Evolutionary conservation across 202 grass and related monocot genomes (phyloP).

Genomic region (Schoenoplectus triqueter): DNA sequence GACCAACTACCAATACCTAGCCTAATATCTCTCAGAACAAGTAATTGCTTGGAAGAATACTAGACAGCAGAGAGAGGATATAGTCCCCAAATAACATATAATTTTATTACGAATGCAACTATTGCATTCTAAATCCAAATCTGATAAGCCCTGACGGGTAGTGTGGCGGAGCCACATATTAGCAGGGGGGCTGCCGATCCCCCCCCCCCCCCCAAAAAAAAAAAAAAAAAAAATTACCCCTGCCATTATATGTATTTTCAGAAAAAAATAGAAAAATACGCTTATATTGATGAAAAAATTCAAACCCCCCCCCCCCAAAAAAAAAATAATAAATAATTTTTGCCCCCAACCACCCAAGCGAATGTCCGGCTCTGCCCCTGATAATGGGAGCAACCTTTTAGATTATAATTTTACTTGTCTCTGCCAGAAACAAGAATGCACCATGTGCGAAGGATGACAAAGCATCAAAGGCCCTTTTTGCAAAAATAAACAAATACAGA

Average conservation of each 20-base stretch:
- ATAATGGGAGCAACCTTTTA: background rate
- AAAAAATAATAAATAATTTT: too few relatives aligned
- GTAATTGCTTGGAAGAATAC: conserved; percentile 9
- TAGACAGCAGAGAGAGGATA: background rate
- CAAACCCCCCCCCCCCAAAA: too few relatives aligned
- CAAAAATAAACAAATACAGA: background rate
- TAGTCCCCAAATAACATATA: background rate
- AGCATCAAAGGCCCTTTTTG: background rate
- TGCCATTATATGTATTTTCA: too few relatives aligned
- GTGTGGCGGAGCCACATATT: too few relatives aligned
- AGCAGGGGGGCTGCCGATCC: too few relatives aligned
- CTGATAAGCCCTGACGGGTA: background rate
- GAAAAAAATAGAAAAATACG: too few relatives aligned
- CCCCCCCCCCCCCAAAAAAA: too few relatives aligned
- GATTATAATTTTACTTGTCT: background rate
- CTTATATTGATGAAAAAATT: too few relatives aligned
- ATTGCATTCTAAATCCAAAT: background rate
- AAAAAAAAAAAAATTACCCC: too few relatives aligned
- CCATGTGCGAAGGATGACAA: background rate
- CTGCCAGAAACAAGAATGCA: background rate
- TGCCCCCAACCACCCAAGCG: too few relatives aligned
- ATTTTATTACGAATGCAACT: background rate
- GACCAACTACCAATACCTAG: background rate
- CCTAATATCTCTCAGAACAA: background rate
- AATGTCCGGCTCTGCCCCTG: too few relatives aligned